Base-by-base conservation (phyloP, 176 grass and related monocot genomes). In the Bromus sterilis region DNA sequence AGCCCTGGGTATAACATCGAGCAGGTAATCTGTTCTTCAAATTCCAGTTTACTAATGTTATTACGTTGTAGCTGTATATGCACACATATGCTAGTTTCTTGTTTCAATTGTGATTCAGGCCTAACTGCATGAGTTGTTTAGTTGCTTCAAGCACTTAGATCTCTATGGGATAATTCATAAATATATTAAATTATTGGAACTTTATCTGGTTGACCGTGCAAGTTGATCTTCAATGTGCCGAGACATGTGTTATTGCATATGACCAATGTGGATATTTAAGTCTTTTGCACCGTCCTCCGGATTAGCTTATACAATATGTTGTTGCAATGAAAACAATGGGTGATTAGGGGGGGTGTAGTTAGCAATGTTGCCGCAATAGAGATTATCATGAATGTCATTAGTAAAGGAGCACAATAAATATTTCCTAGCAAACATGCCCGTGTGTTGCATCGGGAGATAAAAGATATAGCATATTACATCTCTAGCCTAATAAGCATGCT, bases 1-100 rank as follows among this genome's bases (percentile, higher is more conserved):
- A 98, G 62, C 77, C 96, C 93, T 1, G 92, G 93, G 7, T 93
- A 95, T 82, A 98, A 95, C 84, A 91, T 95, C 16, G 92, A 98
- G 76, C 96, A 98, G 93, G 90, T 89, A 86, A 78, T 7, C 3
- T 35, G 56, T 78, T 78, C 41, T 12, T 12, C 11, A 23, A 9
- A 4, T 11, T 31, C 4, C 1, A 0, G 53, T 33, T 58, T 73
- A 49, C 29, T 36, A 6, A 26, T 70, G 21, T 49, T 40, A 67
- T 8, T 46, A n/a, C n/a, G n/a, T n/a, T 75, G 2, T 69, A 57
- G 35, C 21, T 23, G 15, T 68, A 34, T 42, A 21, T 81, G 46
- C 29, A 16, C 21, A 75, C 57, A 48, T 21, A 72, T 57, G 15
- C 10, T 81, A 0, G 21, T 64, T 66, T 70, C 15, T 74, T 64